Evolutionary conservation across 768 basidiomycete genomes (phyloP).

Genomic region (Dictyophora rubrovolvata): DNA sequence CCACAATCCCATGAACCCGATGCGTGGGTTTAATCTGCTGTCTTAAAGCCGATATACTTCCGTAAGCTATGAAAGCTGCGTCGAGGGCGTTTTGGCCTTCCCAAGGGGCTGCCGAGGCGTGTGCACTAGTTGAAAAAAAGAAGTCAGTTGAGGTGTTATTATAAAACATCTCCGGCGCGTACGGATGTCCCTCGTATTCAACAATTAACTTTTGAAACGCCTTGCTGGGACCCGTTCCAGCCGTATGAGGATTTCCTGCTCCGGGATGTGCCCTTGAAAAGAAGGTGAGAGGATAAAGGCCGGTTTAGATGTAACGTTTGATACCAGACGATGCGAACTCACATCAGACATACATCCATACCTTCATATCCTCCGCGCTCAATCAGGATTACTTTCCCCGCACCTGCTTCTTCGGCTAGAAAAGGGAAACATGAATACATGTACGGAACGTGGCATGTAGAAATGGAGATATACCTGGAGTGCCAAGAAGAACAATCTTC

Average conservation of each 20-base stretch:
- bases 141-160: constrained; percentile 13
- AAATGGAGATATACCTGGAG: constrained; percentile 24
- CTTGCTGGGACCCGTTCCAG: constrained; percentile 41
- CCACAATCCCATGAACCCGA: constrained; percentile 68
- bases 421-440: constrained; percentile 20
- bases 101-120: constrained; percentile 77
- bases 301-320: neutral
- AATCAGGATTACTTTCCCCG: constrained; percentile 66
- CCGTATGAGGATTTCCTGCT: constrained; percentile 41
- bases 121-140: constrained; percentile 37
- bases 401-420: constrained; percentile 63
- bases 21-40: constrained; percentile 82
- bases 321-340: neutral
- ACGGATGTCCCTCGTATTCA: constrained; percentile 71
- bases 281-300: neutral
- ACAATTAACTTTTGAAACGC: constrained; percentile 58
- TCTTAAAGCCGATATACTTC: constrained; percentile 64
- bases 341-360: constrained; percentile 47
- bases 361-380: constrained; percentile 68
- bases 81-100: constrained; percentile 83
- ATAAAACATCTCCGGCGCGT: constrained; percentile 18
- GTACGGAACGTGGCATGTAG: constrained; percentile 33
- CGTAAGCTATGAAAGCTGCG: constrained; percentile 80
- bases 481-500: constrained; percentile 20
- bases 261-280: constrained; percentile 60